Evolutionary conservation across 306 rosid genomes (phyloP), one percentile per base, ranked within the genome.

Genomic region (Vigna nakashimae): DNA sequence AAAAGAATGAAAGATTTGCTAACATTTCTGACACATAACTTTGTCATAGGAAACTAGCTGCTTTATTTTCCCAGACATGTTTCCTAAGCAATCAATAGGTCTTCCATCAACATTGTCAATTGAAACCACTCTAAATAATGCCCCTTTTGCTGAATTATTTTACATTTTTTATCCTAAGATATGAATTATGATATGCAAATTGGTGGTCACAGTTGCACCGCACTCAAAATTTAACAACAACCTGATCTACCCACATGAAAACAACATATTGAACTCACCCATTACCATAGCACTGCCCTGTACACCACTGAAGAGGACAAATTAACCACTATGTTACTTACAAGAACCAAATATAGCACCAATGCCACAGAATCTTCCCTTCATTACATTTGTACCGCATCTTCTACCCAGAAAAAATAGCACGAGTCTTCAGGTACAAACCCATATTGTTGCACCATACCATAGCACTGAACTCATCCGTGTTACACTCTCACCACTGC

Each of bases 1-100:
- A 17, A 62, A 79, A 58, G 22, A 60, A 72, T 72, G 62, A 50
- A 42, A 67, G 58, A 28, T 34, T 34, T n/a, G 26, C 36, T 73
- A 17, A 50, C 58, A 34, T 38, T 81, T 73, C 17, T 58, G 65
- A 24, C 32, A 80, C 14, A 18, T 28, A 50, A 69, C 43, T 48
- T 49, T 32, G 20, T 50, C 26, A 50, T 6, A 32, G 52, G 63
- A 71, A 18, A 71, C 64, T 2, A 11, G 13, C 42, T 20, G 30
- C 34, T 30, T 26, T 28, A 43, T 10, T 60, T 60, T 48, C 8
- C 48, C 22, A 62, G 20, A 43, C 32, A 10, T 63, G 50, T 7
- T 65, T 42, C 11, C 53, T 32, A 40, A 9, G 2, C 45, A 40
- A 40, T 3, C 11, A 1, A 40, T 7, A 7, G 45, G 11, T 40